Conservation (phyloP, 78 protist genomes). For the Planoprotostelium fungivorum region DNA sequence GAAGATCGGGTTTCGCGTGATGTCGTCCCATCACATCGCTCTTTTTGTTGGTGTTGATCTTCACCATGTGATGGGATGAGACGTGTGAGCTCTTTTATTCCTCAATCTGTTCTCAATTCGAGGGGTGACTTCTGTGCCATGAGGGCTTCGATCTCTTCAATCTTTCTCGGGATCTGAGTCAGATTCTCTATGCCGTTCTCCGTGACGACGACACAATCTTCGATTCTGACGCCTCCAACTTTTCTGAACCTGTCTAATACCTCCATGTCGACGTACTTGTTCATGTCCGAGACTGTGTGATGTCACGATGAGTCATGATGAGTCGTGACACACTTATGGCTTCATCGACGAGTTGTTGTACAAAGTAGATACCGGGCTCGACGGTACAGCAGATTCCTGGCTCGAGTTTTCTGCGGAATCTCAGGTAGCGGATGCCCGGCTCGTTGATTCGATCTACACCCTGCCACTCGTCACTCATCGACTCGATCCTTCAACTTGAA, state of each 20-base stretch:
- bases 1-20: too few relatives aligned
- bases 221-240: slow-evolving; percentile 92
- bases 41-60: too few relatives aligned
- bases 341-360: slow-evolving; percentile 44
- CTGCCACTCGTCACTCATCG: too few relatives aligned
- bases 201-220: slow-evolving; percentile 87
- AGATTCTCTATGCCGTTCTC: slow-evolving; percentile 64
- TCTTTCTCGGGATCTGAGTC: slow-evolving; percentile 67
- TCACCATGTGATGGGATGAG: too few relatives aligned
- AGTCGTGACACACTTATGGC: slow-evolving; percentile 36
- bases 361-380: slow-evolving; percentile 95
- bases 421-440: slow-evolving; percentile 35
- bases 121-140: slow-evolving; percentile 43
- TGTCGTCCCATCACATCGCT: too few relatives aligned
- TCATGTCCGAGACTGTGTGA: slow-evolving; percentile 18
- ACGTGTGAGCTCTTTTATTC: too few relatives aligned
- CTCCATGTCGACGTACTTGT: slow-evolving; percentile 33
- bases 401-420: slow-evolving; percentile 65
- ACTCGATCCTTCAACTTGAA: too few relatives aligned
- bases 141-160: slow-evolving; percentile 78
- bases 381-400: slow-evolving; percentile 83
- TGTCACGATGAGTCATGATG: not conserved
- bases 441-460: not conserved
- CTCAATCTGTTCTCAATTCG: too few relatives aligned
- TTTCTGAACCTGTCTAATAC: slow-evolving; percentile 36